Conservation (phyloP, 805 yeast genomes). For the Sugiyamaella boreocaroliniensis region DNA sequence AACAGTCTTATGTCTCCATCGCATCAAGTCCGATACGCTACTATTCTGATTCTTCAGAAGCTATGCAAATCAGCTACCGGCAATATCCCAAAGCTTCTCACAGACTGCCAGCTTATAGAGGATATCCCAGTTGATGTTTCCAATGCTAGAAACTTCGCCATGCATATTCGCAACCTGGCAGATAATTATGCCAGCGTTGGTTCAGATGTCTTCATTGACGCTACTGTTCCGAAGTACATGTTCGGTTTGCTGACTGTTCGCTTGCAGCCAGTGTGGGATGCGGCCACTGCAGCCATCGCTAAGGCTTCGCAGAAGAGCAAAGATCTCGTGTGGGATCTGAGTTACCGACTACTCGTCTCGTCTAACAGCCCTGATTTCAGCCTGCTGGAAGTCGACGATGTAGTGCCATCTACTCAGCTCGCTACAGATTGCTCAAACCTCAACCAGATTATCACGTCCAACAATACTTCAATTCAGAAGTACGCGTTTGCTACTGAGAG, state of each 20-base stretch:
- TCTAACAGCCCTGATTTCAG: constrained; percentile 21
- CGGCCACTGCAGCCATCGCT: constrained; percentile 56
- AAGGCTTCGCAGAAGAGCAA: constrained; percentile 38
- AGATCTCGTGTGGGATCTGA: constrained; percentile 49
- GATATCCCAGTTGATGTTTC: constrained; percentile 62
- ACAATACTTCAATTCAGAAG: neutral
- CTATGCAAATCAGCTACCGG: constrained; percentile 4
- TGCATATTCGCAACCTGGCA: constrained; percentile 58
- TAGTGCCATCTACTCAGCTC: neutral
- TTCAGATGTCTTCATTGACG: constrained; percentile 19
- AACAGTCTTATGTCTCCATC: constrained; percentile 33
- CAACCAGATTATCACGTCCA: constrained; percentile 9
- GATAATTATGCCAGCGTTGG: constrained; percentile 35
- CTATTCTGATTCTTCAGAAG: constrained; percentile 36
- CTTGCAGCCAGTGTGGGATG: constrained; percentile 84
- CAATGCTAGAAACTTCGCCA: constrained; percentile 66
- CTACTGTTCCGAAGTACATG: constrained; percentile 42
- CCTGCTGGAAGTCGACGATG: constrained; percentile 18
- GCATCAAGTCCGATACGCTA: constrained; percentile 42
- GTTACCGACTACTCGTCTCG: constrained; percentile 28
- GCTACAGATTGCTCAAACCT: constrained; percentile 12
- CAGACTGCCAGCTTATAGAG: constrained; percentile 44
- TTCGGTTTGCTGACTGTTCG: constrained; percentile 68
- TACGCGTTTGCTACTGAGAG: neutral
- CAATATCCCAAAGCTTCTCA: constrained; percentile 13